A percentile compares a stretch with the other conserved stretches of the same genome.
Conservation (phyloP, 306 rosid genomes). For the Lathyrus oleraceus region DNA sequence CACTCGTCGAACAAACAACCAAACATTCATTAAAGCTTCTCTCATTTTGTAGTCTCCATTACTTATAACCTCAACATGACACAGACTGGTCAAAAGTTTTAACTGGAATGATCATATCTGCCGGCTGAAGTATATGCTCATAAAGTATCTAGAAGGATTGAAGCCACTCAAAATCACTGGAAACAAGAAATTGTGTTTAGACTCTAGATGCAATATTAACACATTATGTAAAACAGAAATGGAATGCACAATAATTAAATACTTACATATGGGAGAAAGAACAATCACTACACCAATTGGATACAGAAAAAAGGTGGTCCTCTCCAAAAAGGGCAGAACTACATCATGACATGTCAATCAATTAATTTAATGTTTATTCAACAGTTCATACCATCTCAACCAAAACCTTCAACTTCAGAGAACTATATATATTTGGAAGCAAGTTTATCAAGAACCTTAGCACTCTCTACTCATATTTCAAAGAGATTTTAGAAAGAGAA, state of each 20-base stretch:
- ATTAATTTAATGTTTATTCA: conserved; percentile 25
- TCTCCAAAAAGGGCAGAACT: conserved; percentile 96
- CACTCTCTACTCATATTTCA: conserved; percentile 10
- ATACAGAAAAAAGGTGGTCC: conserved; percentile 88
- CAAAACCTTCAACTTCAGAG: conserved; percentile 7
- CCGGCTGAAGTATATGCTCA: conserved; percentile 84
- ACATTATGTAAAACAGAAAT: conserved; percentile 27
- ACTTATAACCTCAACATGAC: conserved; percentile 48
- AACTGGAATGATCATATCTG: conserved; percentile 51
- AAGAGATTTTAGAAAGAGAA: conserved; percentile 29
- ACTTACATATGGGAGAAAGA: conserved; percentile 97
- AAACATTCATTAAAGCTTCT: conserved; percentile 42
- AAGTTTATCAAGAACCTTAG: conserved; percentile 16
- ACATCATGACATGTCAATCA: conserved; percentile 44
- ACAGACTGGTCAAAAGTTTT: conserved; percentile 50
- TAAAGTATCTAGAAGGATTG: conserved; percentile 96
- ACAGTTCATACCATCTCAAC: conserved; percentile 10
- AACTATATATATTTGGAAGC: conserved; percentile 1
- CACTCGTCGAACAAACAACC: conserved; percentile 42
- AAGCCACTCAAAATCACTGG: conserved; percentile 97
- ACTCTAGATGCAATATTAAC: conserved; percentile 28
- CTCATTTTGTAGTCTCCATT: conserved; percentile 44
- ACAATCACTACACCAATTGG: conserved; percentile 88
- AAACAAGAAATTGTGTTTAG: conserved; percentile 38
- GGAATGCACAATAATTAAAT: conserved; percentile 32